Percentiles rank a stretch among this genome's conserved stretches.
Evolutionary conservation across 2,329 filamentous ascomycete genomes (phyloP).

Genomic region (Pseudogymnoascus sp.): DNA sequence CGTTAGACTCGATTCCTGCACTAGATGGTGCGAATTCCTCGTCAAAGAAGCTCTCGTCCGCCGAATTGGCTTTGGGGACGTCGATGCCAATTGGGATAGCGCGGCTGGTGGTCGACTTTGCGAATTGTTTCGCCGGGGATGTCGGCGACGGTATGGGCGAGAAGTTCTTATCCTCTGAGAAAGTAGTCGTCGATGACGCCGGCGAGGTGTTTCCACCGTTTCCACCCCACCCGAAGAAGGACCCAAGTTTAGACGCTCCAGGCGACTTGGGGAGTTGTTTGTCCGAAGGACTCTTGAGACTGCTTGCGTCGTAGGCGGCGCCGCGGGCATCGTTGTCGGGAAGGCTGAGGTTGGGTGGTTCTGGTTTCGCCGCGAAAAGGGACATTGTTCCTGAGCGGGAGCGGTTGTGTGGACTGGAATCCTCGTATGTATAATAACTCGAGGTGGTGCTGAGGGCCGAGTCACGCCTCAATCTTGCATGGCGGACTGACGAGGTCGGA

Average conservation of each 20-base stretch:
- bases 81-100: slow-evolving; percentile 32
- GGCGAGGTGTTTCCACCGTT: slow-evolving; percentile 45
- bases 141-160: slow-evolving; percentile 51
- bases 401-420: slow-evolving; percentile 20
- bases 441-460: slow-evolving; percentile 22
- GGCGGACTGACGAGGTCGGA: slow-evolving; percentile 15
- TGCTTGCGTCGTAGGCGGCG: slow-evolving; percentile 21
- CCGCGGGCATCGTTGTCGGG: slow-evolving; percentile 17
- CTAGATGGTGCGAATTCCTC: slow-evolving; percentile 24
- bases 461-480: slow-evolving; percentile 25
- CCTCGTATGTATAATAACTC: slow-evolving; percentile 21
- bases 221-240: slow-evolving; percentile 60
- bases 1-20: slow-evolving; percentile 41
- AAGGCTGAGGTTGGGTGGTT: slow-evolving; percentile 23
- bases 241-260: slow-evolving; percentile 45
- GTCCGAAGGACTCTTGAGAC: slow-evolving; percentile 21
- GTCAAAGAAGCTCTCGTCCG: slow-evolving; percentile 31
- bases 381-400: slow-evolving; percentile 27
- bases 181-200: slow-evolving; percentile 51
- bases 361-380: slow-evolving; percentile 27
- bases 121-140: slow-evolving; percentile 30
- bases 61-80: slow-evolving; percentile 30
- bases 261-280: slow-evolving; percentile 39
- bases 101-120: slow-evolving; percentile 16
- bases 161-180: slow-evolving; percentile 49